Evolutionary conservation across 2,329 filamentous ascomycete genomes (phyloP), one percentile per base, ranked within the genome.

Genomic region (Ascochyta rabiei): DNA sequence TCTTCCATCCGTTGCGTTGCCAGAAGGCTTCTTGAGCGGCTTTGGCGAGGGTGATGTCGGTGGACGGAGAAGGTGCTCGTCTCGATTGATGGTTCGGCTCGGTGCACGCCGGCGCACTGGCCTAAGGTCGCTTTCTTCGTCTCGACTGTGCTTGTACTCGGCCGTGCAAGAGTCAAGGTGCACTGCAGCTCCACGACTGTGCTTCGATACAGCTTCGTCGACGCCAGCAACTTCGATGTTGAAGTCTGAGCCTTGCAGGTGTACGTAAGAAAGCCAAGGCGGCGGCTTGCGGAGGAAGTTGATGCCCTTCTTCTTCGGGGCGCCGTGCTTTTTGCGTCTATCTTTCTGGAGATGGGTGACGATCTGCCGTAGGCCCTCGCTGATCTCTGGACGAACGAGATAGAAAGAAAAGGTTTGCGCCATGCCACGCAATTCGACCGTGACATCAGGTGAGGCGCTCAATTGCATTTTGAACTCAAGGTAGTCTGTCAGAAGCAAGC

Each of bases 331-430:
- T 16, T 60, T 60, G 10, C 60, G 74, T 33, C 83, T 63, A 19
- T 71, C 69, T 30, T 67, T 86, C 39, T 88, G 86, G 47, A 97
- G 82, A 69, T 98, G 92, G 37, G 87, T 86, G 13, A 97, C 86
- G 59, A 99, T 97, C 72, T 98, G 91, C 21, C 90, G 90, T 28
- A 99, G 82, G 19, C 95, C 96, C 68, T 96, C 89, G 48, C 89
- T 95, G 54, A 99, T 96, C 70, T 99, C 95, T 6, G 91, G 88
- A 19, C 93, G 87, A 8, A 97, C 88, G 81, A 99, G 88, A 68
- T 92, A 95, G 43, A 96, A 82, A 1, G 91, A 90, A 62, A 96
- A 93, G 0, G 91, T 96, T 69, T 96, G 90, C 2, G 97, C 79
- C 57, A 86, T 91, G 18, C 90, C 92, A 44, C 86, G 89, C 10